A percentile compares a stretch with the other conserved stretches of the same genome.
Evolutionary conservation across 768 basidiomycete species (phyloP).

Genomic region (Boletus edulis): DNA sequence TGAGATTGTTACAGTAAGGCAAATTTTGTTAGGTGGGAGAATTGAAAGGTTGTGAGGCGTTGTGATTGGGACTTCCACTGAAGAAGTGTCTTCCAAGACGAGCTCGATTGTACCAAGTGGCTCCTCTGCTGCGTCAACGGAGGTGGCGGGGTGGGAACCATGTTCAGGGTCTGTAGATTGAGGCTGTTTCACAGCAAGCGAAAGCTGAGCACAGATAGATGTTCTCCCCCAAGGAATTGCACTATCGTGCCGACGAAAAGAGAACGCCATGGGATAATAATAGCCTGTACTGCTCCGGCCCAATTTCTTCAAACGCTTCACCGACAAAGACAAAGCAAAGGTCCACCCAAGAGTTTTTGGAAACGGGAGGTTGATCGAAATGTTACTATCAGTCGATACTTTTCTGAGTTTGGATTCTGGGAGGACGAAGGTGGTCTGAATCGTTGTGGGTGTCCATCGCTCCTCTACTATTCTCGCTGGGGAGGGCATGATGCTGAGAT

Average conservation of each 20-base stretch:
- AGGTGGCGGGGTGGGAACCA: too few species aligned
- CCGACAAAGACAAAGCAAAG: constrained; percentile 11
- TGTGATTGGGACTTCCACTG: neutral
- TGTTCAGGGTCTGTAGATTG: too few species aligned
- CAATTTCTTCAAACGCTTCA: neutral
- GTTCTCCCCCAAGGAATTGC: constrained; percentile 10
- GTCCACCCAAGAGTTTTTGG: constrained; percentile 9
- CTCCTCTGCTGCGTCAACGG: neutral
- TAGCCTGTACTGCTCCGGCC: too few species aligned
- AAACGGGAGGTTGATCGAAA: constrained; percentile 16
- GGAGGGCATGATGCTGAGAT: neutral
- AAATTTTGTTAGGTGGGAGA: neutral
- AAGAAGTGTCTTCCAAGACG: constrained; percentile 2
- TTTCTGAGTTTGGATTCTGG: too few species aligned
- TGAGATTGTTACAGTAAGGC: constrained; percentile 14
- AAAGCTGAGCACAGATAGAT: constrained; percentile 13
- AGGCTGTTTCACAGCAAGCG: neutral
- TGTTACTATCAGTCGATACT: too few species aligned
- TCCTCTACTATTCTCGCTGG: constrained; percentile 9
- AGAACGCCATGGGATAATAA: constrained; percentile 5
- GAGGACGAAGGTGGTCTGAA: constrained; percentile 5
- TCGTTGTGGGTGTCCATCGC: constrained; percentile 11
- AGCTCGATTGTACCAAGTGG: neutral
- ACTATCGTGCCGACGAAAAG: constrained; percentile 4
- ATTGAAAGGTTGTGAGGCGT: neutral